Conservation (phyloP, 208 protist genomes). For the Acanthamoeba royreba region DNA sequence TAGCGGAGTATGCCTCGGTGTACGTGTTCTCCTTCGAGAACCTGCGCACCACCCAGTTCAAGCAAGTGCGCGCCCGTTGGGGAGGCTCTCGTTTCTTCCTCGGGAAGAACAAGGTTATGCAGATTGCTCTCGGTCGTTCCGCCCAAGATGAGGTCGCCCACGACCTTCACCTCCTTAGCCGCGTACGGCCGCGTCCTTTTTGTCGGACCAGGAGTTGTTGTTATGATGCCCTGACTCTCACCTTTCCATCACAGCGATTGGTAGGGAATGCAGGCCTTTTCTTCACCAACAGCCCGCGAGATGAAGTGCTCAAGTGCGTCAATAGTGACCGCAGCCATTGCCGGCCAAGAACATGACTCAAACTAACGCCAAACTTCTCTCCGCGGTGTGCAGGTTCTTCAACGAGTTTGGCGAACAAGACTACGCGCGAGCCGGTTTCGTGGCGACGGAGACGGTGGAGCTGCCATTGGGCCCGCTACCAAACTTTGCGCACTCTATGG, state of each 20-base stretch:
- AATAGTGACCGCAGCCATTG: not conserved
- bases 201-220: too few relatives aligned
- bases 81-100: slow-evolving; percentile 65
- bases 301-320: slow-evolving; percentile 57
- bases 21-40: slow-evolving; percentile 64
- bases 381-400: slow-evolving; percentile 70
- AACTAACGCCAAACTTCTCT: not conserved
- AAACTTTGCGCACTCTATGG: slow-evolving; percentile 67
- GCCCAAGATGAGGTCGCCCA: slow-evolving; percentile 55
- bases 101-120: slow-evolving; percentile 77
- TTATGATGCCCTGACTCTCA: not conserved
- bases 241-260: slow-evolving; percentile 26
- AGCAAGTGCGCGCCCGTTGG: slow-evolving; percentile 63
- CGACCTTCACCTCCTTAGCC: slow-evolving; percentile 53
- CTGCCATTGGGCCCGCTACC: slow-evolving; percentile 57
- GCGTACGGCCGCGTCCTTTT: not conserved
- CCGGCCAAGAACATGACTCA: not conserved
- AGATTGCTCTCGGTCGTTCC: slow-evolving; percentile 60
- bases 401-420: slow-evolving; percentile 59
- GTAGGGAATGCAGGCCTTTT: slow-evolving; percentile 63
- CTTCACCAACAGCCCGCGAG: slow-evolving; percentile 68
- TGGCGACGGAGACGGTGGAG: slow-evolving; percentile 62
- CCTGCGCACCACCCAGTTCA: slow-evolving; percentile 69
- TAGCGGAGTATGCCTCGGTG: slow-evolving; percentile 30
- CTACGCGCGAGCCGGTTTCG: slow-evolving; percentile 63